These are phyloP conservation scores for Phycomyces blakesleeanus DNA, from an alignment of 192 early-diverging fungal genomes.

Conservation along the genomic window DNA sequence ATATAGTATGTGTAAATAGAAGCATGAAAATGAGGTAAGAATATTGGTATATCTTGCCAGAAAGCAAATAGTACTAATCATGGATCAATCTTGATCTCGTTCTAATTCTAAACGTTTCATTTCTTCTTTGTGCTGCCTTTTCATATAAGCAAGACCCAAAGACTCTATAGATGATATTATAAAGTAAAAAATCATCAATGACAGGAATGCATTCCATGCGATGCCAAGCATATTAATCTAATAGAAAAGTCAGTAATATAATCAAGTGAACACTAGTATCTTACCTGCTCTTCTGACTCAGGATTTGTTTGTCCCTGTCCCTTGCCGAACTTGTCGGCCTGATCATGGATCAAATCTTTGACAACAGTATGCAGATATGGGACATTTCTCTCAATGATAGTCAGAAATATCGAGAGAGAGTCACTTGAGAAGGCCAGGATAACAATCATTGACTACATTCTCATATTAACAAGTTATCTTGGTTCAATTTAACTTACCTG, in stretches of 20 bases:
- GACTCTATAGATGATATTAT: slow-evolving; percentile 78
- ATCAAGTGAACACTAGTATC: slow-evolving; percentile 10
- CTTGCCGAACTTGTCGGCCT: slow-evolving; percentile 32
- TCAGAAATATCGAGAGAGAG: slow-evolving; percentile 57
- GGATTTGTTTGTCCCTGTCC: neutral
- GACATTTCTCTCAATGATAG: slow-evolving; percentile 45
- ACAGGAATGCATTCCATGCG: slow-evolving; percentile 78
- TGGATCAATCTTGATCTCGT: neutral
- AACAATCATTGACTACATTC: slow-evolving; percentile 66
- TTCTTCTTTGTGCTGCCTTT: slow-evolving; percentile 46
- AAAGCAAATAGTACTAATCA: too few relatives aligned
- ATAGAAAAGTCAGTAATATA: slow-evolving; percentile 2
- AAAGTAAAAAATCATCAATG: slow-evolving; percentile 84
- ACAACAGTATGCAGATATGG: slow-evolving; percentile 61
- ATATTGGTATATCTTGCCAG: too few relatives aligned
- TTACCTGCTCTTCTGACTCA: slow-evolving; percentile 13
- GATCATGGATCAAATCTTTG: slow-evolving; percentile 46
- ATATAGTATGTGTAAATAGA: too few relatives aligned
- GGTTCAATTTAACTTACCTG: slow-evolving; percentile 46
- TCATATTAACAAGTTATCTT: slow-evolving; percentile 1
- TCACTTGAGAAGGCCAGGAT: slow-evolving; percentile 82
- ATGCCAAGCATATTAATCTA: slow-evolving; percentile 54
- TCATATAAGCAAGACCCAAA: slow-evolving; percentile 72
- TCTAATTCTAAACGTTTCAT: slow-evolving; percentile 20
- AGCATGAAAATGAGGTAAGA: too few relatives aligned